These are phyloP conservation scores for Juglanconis juglandina DNA, from an alignment of 2,329 filamentous ascomycete genomes.

Conservation along the genomic window DNA sequence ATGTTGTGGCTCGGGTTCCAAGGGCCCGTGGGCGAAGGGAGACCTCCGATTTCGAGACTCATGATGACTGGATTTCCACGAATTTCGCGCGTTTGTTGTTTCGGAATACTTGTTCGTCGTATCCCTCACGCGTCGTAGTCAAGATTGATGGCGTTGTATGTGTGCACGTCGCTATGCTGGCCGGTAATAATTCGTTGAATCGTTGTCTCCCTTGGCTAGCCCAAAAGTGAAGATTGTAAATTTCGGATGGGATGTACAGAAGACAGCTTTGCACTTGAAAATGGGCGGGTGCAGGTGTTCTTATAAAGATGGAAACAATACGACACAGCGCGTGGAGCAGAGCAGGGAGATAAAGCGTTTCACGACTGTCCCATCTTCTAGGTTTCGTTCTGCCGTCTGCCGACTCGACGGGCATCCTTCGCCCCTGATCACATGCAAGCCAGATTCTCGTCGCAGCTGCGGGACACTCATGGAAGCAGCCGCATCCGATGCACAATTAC, in stretches of 20 bases:
- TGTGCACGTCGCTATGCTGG: too few relatives aligned
- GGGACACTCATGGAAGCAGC: neutral
- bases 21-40: conserved; percentile 13
- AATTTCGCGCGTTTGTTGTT: neutral
- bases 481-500: conserved; percentile 11
- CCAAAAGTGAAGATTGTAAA: neutral
- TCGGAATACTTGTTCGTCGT: too few relatives aligned
- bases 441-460: neutral
- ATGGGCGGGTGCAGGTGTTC: neutral
- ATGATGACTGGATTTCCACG: neutral
- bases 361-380: conserved; percentile 11
- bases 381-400: neutral
- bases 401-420: neutral
- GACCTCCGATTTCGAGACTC: conserved; percentile 12
- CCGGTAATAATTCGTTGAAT: too few relatives aligned
- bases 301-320: neutral
- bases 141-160: too few relatives aligned
- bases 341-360: conserved; percentile 9
- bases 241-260: neutral
- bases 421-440: conserved; percentile 14
- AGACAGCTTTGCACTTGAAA: neutral
- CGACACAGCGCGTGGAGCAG: neutral
- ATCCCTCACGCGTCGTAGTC: too few relatives aligned
- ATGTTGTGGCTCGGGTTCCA: conserved; percentile 12
- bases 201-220: too few relatives aligned